A percentile compares a stretch with the other conserved stretches of the same genome.
phyloP scores from a whole-genome alignment of 2,329 filamentous ascomycete species.

The Curvularia verruculosa region DNA sequence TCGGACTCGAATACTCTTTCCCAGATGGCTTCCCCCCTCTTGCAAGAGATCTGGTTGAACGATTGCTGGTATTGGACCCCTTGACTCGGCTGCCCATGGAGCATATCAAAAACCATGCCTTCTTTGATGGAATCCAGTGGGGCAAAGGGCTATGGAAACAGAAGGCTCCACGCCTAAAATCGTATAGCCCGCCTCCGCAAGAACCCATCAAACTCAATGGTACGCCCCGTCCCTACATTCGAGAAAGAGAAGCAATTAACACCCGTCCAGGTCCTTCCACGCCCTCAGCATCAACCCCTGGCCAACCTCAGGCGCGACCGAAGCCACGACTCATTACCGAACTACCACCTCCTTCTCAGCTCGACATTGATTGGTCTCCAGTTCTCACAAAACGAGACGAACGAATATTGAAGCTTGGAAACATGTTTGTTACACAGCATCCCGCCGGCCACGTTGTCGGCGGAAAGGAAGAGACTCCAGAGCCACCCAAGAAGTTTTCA shows the following conservation, averaged over 20 bases:
- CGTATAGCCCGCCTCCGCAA: constrained; percentile 77
- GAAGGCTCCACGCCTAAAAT: constrained; percentile 84
- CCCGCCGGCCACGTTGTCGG: constrained; percentile 77
- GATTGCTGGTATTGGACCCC: constrained; percentile 88
- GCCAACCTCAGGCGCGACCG: constrained; percentile 53
- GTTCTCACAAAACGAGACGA: constrained; percentile 91
- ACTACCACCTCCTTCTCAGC: constrained; percentile 67
- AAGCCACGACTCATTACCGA: constrained; percentile 85
- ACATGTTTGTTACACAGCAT: constrained; percentile 81
- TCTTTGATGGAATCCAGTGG: constrained; percentile 87
- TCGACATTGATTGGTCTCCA: constrained; percentile 80
- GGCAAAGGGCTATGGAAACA: constrained; percentile 86
- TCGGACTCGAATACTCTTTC: constrained; percentile 91
- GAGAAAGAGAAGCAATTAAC: constrained; percentile 25
- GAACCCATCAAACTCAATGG: constrained; percentile 64
- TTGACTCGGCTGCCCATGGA: constrained; percentile 84
- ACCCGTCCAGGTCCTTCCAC: constrained; percentile 37
- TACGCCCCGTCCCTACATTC: constrained; percentile 32
- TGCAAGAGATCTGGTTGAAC: constrained; percentile 87
- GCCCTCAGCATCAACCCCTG: constrained; percentile 27
- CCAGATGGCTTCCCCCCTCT: constrained; percentile 84
- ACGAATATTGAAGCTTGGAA: constrained; percentile 90
- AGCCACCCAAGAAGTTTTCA: constrained; percentile 81
- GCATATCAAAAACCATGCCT: constrained; percentile 94
- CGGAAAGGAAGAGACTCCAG: constrained; percentile 68